Percentiles rank a stretch among this genome's conserved stretches.
Evolutionary conservation across 2,329 filamentous ascomycete species (phyloP).

Genomic region (Calycina herbarum): DNA sequence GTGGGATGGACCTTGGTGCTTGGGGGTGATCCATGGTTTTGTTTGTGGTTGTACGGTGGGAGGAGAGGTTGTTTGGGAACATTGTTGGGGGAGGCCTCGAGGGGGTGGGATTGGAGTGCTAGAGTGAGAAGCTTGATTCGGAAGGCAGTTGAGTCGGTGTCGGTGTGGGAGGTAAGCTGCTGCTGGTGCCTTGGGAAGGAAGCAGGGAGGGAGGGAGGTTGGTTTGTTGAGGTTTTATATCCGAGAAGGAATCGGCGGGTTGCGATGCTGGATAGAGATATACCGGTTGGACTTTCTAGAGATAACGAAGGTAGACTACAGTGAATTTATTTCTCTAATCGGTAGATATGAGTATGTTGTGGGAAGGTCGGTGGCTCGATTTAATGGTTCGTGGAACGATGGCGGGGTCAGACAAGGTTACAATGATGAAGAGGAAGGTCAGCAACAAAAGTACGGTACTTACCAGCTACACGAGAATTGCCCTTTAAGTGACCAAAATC

Average conservation of each 20-base stretch:
- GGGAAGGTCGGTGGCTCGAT: background rate
- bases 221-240: background rate
- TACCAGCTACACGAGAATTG: too few relatives aligned
- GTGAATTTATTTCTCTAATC: background rate
- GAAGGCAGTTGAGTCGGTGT: background rate
- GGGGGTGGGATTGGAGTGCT: slow-evolving; percentile 8
- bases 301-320: background rate
- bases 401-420: too few relatives aligned
- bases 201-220: background rate
- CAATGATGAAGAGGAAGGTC: too few relatives aligned
- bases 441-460: too few relatives aligned
- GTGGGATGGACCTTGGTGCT: slow-evolving; percentile 67
- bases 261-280: background rate
- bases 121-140: slow-evolving; percentile 15
- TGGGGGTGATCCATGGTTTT: slow-evolving; percentile 36
- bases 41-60: slow-evolving; percentile 19
- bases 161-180: background rate
- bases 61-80: slow-evolving; percentile 21
- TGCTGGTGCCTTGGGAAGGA: background rate
- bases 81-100: slow-evolving; percentile 2
- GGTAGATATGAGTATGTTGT: background rate
- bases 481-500: background rate
- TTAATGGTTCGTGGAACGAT: background rate
- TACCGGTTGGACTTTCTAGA: background rate
- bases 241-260: background rate